phyloP scores from a whole-genome alignment of 352 stramenopile species.

The Phytopythium oedochilum region DNA sequence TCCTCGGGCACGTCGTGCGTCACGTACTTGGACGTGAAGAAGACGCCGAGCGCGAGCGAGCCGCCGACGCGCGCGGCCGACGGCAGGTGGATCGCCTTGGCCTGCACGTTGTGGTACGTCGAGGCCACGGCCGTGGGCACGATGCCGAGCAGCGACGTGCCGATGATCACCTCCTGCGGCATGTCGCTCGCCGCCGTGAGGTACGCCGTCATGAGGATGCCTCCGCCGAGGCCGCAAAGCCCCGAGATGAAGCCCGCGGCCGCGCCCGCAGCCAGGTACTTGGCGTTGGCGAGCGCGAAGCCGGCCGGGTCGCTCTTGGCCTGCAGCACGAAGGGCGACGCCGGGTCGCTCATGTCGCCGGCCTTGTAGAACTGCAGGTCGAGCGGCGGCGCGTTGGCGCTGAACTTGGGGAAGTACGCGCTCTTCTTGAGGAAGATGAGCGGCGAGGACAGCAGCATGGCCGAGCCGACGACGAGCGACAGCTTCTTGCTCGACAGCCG shows the following conservation, averaged over 20 bases:
- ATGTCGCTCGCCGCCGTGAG: conserved; percentile 83
- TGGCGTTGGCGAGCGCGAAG: conserved; percentile 58
- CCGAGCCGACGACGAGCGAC: conserved; percentile 65
- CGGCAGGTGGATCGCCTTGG: conserved; percentile 74
- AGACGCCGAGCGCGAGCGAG: conserved; percentile 55
- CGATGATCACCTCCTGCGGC: conserved; percentile 79
- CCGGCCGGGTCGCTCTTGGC: conserved; percentile 27
- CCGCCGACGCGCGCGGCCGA: conserved; percentile 64
- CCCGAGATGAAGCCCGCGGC: conserved; percentile 81
- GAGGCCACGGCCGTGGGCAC: conserved; percentile 77
- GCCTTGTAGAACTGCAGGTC: conserved; percentile 72
- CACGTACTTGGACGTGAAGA: conserved; percentile 80
- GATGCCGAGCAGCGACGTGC: conserved; percentile 79
- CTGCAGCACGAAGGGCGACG: conserved; percentile 37
- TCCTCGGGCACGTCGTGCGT: conserved; percentile 77
- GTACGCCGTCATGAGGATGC: conserved; percentile 86
- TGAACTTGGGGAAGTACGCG: conserved; percentile 72
- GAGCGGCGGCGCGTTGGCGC: conserved; percentile 36
- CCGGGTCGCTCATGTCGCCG: conserved; percentile 3
- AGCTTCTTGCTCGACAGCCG: conserved; percentile 69
- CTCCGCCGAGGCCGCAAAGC: conserved; percentile 73
- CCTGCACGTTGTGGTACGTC: conserved; percentile 75
- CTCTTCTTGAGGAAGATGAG: conserved; percentile 85
- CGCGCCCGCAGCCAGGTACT: conserved; percentile 73
- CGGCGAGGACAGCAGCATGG: conserved; percentile 75